Evolutionary conservation across 768 basidiomycete species (phyloP), one percentile per base, ranked within the genome.

Genomic region (Suillus cothurnatus): DNA sequence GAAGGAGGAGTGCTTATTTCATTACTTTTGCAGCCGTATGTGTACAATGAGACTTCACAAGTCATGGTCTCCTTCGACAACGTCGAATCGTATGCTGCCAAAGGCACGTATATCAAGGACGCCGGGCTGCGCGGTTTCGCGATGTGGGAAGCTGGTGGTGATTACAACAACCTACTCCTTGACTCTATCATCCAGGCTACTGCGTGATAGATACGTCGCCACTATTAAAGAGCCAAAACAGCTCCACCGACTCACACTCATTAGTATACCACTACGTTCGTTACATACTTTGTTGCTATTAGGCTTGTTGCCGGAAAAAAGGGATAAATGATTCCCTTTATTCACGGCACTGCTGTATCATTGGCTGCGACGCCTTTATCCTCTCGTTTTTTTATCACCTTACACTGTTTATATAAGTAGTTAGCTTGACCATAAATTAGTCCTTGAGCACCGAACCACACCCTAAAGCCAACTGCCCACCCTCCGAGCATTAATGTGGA

Each of bases 71-170:
- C 91, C 0, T 93, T 83, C 71, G 90, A 93, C 64, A 78, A 91
- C 65, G 75, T 84, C 2, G 69, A 73, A 34, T 89, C 91, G 0
- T 91, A 87, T 69, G 75, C 69, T 55, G 82, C 80, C 60, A 91
- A 91, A 76, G 91, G 90, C 9, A 69, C 71, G 6, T 92, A 82
- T 72, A 88, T 92, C 69, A 81, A 81, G 61, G 66, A 73, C 17
- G 73, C 74, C 12, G 84, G 83, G 5, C 76, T 93, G n/a, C 79
- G 77, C 64, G 91, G 91, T 4, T 92, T 92, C 73, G 79, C 86
- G 1, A 84, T 89, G 76, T 92, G 90, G 90, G 88, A 92, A 71
- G 83, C 88, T 47, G 88, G 84, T 34, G 88, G 88, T 7, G 91
- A 91, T 71, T 81, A 76, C 59, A 68, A 86, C 31, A 81, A 90